phyloP scores from a whole-genome alignment of 2,329 filamentous ascomycete species.

The Juglanconis oblonga region DNA sequence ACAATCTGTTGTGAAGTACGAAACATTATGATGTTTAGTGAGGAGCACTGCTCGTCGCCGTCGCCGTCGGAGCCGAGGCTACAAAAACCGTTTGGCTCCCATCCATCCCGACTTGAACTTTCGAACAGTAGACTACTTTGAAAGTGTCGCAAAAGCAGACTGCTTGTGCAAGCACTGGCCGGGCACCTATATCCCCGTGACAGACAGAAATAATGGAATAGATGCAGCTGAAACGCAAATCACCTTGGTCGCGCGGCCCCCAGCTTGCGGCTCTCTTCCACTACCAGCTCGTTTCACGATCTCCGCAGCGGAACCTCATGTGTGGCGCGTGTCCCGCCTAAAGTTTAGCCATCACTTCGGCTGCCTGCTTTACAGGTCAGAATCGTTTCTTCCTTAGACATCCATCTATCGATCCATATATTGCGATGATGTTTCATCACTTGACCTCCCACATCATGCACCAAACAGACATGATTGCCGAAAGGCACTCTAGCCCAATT shows the following conservation, averaged over 20 bases:
- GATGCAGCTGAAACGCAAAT: neutral
- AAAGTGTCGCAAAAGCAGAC: neutral
- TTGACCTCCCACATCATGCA: neutral
- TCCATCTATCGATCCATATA: neutral
- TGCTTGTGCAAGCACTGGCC: neutral
- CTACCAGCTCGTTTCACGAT: neutral
- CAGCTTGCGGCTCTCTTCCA: neutral
- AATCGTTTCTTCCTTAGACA: neutral
- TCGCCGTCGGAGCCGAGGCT: neutral
- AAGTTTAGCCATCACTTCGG: neutral
- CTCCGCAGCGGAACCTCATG: neutral
- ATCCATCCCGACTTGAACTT: neutral
- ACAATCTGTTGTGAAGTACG: neutral
- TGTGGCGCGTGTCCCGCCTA: neutral
- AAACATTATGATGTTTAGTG: neutral
- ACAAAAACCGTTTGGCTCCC: neutral
- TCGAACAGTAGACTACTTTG: neutral
- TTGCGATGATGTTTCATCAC: neutral
- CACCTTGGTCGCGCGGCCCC: neutral
- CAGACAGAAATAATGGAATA: neutral
- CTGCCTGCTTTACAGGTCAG: neutral
- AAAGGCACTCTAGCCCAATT: neutral
- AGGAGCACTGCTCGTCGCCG: neutral
- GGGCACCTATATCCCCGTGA: neutral
- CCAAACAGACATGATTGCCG: neutral